phyloP scores from a whole-genome alignment of 2,329 filamentous ascomycete genomes.

The Zarea fungicola region DNA sequence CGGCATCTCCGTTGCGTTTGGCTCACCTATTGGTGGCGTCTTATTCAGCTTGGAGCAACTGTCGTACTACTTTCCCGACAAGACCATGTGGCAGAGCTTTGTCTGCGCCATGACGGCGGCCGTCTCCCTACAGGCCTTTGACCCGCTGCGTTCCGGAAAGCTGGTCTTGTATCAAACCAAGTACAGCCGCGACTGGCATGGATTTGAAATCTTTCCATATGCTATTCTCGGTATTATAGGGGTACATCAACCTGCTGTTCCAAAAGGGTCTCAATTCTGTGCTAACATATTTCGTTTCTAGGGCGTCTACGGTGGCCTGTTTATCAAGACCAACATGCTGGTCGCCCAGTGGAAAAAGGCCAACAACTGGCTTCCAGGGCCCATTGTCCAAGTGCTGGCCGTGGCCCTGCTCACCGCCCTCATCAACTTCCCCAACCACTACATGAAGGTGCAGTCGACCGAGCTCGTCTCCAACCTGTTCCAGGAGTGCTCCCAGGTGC shows the following conservation, averaged over 20 bases:
- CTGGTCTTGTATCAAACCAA: slow-evolving; percentile 94
- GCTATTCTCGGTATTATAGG: slow-evolving; percentile 80
- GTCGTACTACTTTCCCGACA: slow-evolving; percentile 96
- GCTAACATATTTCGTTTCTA: slow-evolving; percentile 25
- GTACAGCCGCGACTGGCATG: slow-evolving; percentile 87
- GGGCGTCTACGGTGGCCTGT: slow-evolving; percentile 90
- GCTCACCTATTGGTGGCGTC: slow-evolving; percentile 88
- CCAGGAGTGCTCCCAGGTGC: slow-evolving; percentile 76
- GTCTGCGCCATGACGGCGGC: slow-evolving; percentile 99
- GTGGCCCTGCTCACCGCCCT: slow-evolving; percentile 78
- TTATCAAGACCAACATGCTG: slow-evolving; percentile 91
- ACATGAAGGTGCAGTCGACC: slow-evolving; percentile 88
- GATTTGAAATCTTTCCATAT: slow-evolving; percentile 88
- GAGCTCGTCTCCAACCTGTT: slow-evolving; percentile 91
- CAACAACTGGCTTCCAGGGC: slow-evolving; percentile 59
- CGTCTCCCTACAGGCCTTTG: slow-evolving; percentile 84
- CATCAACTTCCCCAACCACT: slow-evolving; percentile 92
- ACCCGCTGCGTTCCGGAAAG: slow-evolving; percentile 92
- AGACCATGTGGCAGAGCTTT: slow-evolving; percentile 99
- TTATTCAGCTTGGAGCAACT: slow-evolving; percentile 96
- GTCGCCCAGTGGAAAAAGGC: slow-evolving; percentile 76
- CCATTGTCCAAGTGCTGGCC: slow-evolving; percentile 73
- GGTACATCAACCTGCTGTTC: slow-evolving; percentile 30
- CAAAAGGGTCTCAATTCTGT: background rate
- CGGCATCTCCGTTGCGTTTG: slow-evolving; percentile 91